Conservation (phyloP, 2,329 filamentous ascomycete species). For the Epichloe sibirici region DNA sequence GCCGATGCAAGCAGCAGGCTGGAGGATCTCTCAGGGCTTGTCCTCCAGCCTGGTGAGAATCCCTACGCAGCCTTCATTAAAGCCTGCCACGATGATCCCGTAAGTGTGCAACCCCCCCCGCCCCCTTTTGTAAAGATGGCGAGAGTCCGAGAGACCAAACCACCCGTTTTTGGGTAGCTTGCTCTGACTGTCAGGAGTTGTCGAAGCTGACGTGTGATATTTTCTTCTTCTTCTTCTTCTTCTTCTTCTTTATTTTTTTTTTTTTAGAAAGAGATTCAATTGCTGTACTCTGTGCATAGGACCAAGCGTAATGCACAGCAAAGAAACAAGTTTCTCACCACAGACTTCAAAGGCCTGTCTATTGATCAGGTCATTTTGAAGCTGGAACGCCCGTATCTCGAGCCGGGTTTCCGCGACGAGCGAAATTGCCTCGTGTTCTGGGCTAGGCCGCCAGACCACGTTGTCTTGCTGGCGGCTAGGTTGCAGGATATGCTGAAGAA, state of each 20-base stretch:
- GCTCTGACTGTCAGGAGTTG: no score
- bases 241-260: no score
- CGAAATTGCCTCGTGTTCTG: constrained; percentile 80
- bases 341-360: constrained; percentile 56
- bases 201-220: no score
- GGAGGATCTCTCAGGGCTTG: constrained; percentile 41
- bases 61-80: constrained; percentile 65
- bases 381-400: constrained; percentile 48
- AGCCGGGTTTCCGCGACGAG: constrained; percentile 60
- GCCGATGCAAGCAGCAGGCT: constrained; percentile 36
- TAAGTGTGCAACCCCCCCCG: constrained; percentile 21
- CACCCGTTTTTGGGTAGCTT: no score
- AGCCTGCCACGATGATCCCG: constrained; percentile 53
- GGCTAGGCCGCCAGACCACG: constrained; percentile 65
- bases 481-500: constrained; percentile 55
- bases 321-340: constrained; percentile 56
- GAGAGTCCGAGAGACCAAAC: no score
- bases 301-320: constrained; percentile 65
- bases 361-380: constrained; percentile 66
- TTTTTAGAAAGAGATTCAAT: constrained; percentile 51
- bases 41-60: constrained; percentile 45
- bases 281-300: constrained; percentile 62
- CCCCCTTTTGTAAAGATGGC: not conserved
- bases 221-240: not conserved
- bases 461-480: constrained; percentile 53